These are phyloP conservation scores for Colletotrichum tropicale DNA, from an alignment of 2,329 filamentous ascomycete species.

Conservation along the genomic window DNA sequence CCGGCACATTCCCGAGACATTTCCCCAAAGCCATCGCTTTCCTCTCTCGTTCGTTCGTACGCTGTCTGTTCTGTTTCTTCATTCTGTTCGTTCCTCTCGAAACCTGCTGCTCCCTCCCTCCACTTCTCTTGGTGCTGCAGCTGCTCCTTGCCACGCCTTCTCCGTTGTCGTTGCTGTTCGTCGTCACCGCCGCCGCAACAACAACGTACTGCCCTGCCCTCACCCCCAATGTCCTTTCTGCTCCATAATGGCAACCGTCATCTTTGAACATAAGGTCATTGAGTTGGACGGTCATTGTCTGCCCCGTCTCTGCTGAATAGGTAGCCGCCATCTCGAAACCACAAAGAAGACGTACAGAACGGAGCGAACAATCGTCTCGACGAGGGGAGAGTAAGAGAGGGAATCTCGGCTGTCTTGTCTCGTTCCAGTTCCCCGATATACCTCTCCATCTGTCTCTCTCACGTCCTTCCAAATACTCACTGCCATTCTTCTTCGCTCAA, in stretches of 20 bases:
- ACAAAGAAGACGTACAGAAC: conserved; percentile 7
- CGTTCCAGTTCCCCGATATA: conserved; percentile 7
- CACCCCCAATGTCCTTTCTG: conserved; percentile 3
- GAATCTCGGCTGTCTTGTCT: conserved; percentile 3
- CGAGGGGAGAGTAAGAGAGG: not conserved
- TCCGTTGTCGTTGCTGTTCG: not conserved
- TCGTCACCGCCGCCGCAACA: not conserved
- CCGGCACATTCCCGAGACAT: conserved; percentile 48
- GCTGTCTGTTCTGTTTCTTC: conserved; percentile 13
- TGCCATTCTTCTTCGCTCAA: conserved; percentile 1
- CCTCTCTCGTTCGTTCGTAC: conserved; percentile 8
- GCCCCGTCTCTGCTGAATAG: conserved; percentile 3
- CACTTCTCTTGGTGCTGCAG: not conserved
- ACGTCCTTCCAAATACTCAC: not conserved
- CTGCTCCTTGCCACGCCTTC: not conserved
- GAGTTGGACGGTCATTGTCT: conserved; percentile 23
- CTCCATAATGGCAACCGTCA: conserved; percentile 17
- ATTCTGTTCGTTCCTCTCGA: conserved; percentile 19
- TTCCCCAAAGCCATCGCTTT: not conserved
- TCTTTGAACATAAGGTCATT: conserved; percentile 24
- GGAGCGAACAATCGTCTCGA: conserved; percentile 8
- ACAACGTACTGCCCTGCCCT: conserved; percentile 10
- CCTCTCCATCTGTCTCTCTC: conserved; percentile 2
- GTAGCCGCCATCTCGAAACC: not conserved
- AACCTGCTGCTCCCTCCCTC: conserved; percentile 1